Base-by-base conservation (phyloP, 169 alveolate species). In the Cryptosporidium ubiquitum region DNA sequence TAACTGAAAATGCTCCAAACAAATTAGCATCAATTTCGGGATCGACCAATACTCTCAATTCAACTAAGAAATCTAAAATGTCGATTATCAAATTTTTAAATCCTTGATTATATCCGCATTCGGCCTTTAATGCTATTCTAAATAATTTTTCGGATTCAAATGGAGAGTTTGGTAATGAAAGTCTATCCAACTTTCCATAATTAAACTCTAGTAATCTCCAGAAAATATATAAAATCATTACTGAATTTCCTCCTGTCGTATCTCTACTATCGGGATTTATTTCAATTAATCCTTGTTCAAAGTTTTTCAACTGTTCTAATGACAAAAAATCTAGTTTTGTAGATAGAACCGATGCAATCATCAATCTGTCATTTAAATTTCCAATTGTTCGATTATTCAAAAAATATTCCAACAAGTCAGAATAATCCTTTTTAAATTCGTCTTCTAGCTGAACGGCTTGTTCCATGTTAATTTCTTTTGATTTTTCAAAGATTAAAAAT, bases 1-100 rank as follows among this genome's bases (percentile, higher is more conserved):
- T 79, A 18, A 66, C 64, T 40, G 89, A 79, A n/a, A 64, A 23
- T 39, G 79, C 73, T 12, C 79, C 89, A 16, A 79, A 1, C 31
- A 64, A 40, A 42, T 44, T 42, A 26, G 37, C 14, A 20, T 26
- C 31, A 16, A 16, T 31, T 14, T 58, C 68, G 5, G 39, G 0
- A 42, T 47, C 29, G 7, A 0, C 42, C 20, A 39, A 29, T 20
- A 40, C 12, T 12, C 40, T 64, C 5, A 26, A 5, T 26, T 37
- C 42, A 23, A 79, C 39, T n/a, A 79, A 26, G 23, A 29, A 44
- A 40, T 79, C 89, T 29, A 79, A 37, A 26, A 79, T 23, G 12
- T 79, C 89, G 3, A 37, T 12, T 5, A 79, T 33, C 12, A 79
- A 20, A 3, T 26, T 42, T 61, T 60, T 39, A 58, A 44, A 79